phyloP scores from a whole-genome alignment of 1,284 basidiomycete genomes.

The Puccinia coronata region DNA sequence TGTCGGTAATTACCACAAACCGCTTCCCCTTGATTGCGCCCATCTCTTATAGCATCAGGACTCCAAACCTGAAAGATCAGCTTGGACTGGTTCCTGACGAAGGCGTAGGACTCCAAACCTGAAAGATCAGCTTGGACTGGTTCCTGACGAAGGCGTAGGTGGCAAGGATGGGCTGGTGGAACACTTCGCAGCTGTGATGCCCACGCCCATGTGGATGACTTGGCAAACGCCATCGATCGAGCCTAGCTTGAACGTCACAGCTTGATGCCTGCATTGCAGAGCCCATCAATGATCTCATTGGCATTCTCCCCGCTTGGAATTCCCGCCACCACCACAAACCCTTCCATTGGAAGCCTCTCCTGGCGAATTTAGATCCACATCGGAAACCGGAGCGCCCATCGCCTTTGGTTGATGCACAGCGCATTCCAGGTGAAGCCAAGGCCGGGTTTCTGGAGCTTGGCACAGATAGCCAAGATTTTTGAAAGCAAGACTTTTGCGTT shows the following conservation, averaged over 20 bases:
- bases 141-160: slow-evolving; percentile 89
- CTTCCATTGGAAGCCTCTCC: slow-evolving; percentile 92
- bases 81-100: too few species aligned
- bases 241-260: slow-evolving; percentile 95
- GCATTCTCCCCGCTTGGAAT: slow-evolving; percentile 91
- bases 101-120: too few species aligned
- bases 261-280: slow-evolving; percentile 79
- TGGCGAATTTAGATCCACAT: slow-evolving; percentile 96
- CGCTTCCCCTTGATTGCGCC: too few species aligned
- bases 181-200: slow-evolving; percentile 97
- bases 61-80: too few species aligned
- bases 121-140: slow-evolving; percentile 82
- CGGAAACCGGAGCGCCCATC: slow-evolving; percentile 86
- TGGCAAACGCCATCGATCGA: slow-evolving; percentile 95
- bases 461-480: slow-evolving; percentile 86
- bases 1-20: too few species aligned
- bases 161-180: slow-evolving; percentile 90
- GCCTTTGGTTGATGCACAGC: slow-evolving; percentile 96
- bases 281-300: slow-evolving; percentile 80
- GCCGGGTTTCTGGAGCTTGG: slow-evolving; percentile 72
- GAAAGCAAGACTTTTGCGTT: slow-evolving; percentile 80
- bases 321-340: slow-evolving; percentile 96
- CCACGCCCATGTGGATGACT: slow-evolving; percentile 95
- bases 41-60: too few species aligned
- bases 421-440: slow-evolving; percentile 91